phyloP scores from a whole-genome alignment of 352 stramenopile genomes.

The Thalassiosira exigua region DNA sequence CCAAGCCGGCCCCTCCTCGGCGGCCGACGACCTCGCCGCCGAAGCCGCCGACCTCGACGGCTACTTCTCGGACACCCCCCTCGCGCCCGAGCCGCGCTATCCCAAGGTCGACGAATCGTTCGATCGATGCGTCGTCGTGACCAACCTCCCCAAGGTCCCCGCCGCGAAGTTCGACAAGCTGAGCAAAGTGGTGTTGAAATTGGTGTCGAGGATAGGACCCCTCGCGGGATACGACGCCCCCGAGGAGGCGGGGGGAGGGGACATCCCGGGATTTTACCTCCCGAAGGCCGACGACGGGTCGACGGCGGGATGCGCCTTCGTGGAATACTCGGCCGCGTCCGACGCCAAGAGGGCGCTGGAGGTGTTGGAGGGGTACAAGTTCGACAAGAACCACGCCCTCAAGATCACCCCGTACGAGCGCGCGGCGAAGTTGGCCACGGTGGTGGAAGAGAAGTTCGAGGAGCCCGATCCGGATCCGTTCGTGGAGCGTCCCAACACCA shows the following conservation, averaged over 20 bases:
- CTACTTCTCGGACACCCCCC: conserved; percentile 80
- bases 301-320: conserved; percentile 86
- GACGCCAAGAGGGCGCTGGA: conserved; percentile 86
- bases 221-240: conserved; percentile 57
- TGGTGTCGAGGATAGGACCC: conserved; percentile 81
- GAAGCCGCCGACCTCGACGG: conserved; percentile 77
- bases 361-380: conserved; percentile 76
- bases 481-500: conserved; percentile 91
- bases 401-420: conserved; percentile 92
- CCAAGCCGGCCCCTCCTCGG: neutral
- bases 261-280: conserved; percentile 78
- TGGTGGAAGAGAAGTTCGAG: conserved; percentile 85
- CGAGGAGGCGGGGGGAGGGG: conserved; percentile 38
- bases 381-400: conserved; percentile 98
- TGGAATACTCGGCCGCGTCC: conserved; percentile 83
- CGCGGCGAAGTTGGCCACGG: conserved; percentile 64
- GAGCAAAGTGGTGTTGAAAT: conserved; percentile 81
- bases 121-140: conserved; percentile 85
- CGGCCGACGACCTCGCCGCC: conserved; percentile 51
- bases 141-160: conserved; percentile 86
- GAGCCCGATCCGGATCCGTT: conserved; percentile 87
- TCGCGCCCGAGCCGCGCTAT: conserved; percentile 76
- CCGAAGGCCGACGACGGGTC: conserved; percentile 76
- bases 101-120: conserved; percentile 76
- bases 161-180: conserved; percentile 87